These are phyloP conservation scores for Actinidia arguta DNA, from an alignment of 179 eudicot genomes.

Conservation along the genomic window DNA sequence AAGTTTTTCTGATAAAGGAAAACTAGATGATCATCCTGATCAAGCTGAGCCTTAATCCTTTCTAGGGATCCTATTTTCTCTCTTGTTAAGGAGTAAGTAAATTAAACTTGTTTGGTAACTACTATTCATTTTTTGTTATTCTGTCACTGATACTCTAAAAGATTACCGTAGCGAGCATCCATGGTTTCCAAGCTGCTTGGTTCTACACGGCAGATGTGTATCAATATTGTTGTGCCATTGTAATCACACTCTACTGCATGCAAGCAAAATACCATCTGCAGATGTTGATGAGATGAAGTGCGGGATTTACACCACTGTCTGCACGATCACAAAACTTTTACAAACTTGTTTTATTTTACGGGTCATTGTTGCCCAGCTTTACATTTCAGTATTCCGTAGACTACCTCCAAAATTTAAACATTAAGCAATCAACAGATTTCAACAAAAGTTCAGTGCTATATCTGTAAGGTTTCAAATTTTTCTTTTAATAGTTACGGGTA, in stretches of 20 bases:
- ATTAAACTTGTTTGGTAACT: too few species aligned
- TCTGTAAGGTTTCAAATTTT: too few species aligned
- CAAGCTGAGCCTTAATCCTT: neutral
- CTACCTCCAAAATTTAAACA: neutral
- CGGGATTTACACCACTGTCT: too few species aligned
- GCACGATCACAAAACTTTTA: neutral
- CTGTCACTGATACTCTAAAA: too few species aligned
- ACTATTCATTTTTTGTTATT: too few species aligned
- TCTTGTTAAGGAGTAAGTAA: too few species aligned
- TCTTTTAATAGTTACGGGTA: too few species aligned
- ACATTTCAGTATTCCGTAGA: neutral
- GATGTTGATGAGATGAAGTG: too few species aligned
- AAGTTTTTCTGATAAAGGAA: constrained; percentile 18
- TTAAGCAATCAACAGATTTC: neutral
- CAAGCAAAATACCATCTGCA: too few species aligned
- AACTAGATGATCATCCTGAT: neutral
- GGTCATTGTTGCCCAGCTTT: neutral
- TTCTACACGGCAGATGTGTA: too few species aligned
- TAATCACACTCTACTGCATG: too few species aligned
- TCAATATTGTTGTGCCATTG: neutral
- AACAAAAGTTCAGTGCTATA: neutral
- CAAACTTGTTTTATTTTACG: neutral
- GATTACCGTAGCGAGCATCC: neutral
- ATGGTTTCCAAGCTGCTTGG: neutral
- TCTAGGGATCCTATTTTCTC: neutral